phyloP scores from a whole-genome alignment of 1,139 yeast genomes.

The Hyphopichia fennica region DNA sequence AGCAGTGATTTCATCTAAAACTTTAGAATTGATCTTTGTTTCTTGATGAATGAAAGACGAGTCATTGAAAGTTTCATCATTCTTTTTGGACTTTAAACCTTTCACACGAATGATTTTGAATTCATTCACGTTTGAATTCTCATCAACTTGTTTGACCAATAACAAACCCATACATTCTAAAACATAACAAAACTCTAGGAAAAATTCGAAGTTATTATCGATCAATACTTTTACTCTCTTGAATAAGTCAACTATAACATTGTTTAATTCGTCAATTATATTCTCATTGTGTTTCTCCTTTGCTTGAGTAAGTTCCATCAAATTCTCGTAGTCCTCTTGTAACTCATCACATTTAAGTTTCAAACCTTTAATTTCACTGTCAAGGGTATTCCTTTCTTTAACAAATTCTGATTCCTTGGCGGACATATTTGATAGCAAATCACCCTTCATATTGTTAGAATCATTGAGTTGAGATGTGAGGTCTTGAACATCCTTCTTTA shows the following conservation, averaged over 20 bases:
- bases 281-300: conserved; percentile 30
- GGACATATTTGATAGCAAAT: conserved; percentile 64
- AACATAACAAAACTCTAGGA: conserved; percentile 54
- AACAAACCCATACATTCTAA: conserved; percentile 80
- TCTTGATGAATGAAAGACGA: conserved; percentile 16
- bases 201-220: conserved; percentile 24
- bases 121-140: conserved; percentile 21
- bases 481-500: conserved; percentile 21
- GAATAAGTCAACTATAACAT: conserved; percentile 20
- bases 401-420: conserved; percentile 61
- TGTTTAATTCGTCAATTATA: conserved; percentile 27
- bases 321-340: conserved; percentile 54
- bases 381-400: conserved; percentile 51
- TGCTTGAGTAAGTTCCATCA: conserved; percentile 37
- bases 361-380: conserved; percentile 50
- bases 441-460: conserved; percentile 51
- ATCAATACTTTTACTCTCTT: conserved; percentile 19
- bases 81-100: conserved; percentile 55
- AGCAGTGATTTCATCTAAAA: conserved; percentile 26
- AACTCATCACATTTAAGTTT: conserved; percentile 30
- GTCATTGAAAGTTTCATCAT: conserved; percentile 19
- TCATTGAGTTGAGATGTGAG: conserved; percentile 29
- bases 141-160: conserved; percentile 41
- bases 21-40: conserved; percentile 28
- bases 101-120: conserved; percentile 64